phyloP scores from a whole-genome alignment of 106 monocot genomes.

The Gastrodia elata region DNA sequence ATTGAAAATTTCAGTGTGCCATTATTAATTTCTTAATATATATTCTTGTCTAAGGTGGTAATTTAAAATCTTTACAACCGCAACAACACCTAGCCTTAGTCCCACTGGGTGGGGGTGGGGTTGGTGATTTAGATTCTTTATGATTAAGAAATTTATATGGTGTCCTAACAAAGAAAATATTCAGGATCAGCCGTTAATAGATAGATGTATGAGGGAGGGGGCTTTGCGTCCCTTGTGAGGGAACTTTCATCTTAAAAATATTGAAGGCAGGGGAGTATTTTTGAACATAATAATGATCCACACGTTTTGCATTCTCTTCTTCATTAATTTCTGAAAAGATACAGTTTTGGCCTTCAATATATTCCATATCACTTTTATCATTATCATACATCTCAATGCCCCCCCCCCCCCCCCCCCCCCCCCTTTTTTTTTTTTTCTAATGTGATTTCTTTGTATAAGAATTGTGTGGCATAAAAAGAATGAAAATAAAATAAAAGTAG shows the following conservation, averaged over 20 bases:
- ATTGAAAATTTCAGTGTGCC: too few species aligned
- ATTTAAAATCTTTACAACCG: too few species aligned
- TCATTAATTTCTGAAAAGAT: constrained; percentile 29
- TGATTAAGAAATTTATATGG: too few species aligned
- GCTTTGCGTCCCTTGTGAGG: too few species aligned
- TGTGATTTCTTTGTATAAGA: constrained; percentile 28
- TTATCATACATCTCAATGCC: constrained; percentile 31
- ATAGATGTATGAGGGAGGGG: too few species aligned
- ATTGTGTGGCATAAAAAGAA: background rate
- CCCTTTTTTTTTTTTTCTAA: constrained; percentile 16
- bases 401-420: constrained; percentile 34
- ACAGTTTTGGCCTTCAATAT: constrained; percentile 14
- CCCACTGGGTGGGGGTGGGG: too few species aligned
- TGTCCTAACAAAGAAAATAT: too few species aligned
- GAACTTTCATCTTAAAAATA: background rate
- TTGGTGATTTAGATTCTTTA: too few species aligned
- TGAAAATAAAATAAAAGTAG: constrained; percentile 4
- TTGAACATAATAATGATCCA: constrained; percentile 15
- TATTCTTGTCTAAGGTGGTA: too few species aligned
- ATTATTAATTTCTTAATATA: too few species aligned
- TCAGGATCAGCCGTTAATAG: too few species aligned
- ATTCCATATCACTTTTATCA: constrained; percentile 5
- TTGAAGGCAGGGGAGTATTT: background rate
- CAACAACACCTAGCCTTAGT: too few species aligned
- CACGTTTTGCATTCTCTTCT: constrained; percentile 1